A percentile compares a stretch with the other conserved stretches of the same genome.
These are phyloP conservation scores for Scheffersomyces quercinus DNA, from an alignment of 1,139 yeast species.

Conservation along the genomic window DNA sequence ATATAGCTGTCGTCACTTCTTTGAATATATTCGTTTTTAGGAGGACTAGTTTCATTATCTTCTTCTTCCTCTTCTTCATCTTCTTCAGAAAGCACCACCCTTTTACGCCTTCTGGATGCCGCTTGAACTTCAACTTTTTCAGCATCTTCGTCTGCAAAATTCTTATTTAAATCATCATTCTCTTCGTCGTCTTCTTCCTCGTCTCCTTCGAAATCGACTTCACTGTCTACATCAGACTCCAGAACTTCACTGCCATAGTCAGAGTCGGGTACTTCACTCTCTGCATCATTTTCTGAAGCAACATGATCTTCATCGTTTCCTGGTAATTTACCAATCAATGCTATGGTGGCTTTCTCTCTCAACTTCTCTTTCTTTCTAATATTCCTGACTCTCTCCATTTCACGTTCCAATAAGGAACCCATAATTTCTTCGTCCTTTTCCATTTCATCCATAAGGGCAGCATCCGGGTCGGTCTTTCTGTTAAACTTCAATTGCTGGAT, in stretches of 20 bases:
- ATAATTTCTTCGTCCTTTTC: conserved; percentile 44
- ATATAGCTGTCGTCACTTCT: conserved; percentile 37
- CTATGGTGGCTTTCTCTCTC: conserved; percentile 38
- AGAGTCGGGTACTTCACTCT: conserved; percentile 22
- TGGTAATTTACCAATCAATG: conserved; percentile 20
- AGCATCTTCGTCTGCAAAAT: not conserved
- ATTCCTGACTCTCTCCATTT: conserved; percentile 53
- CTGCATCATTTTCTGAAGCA: conserved; percentile 16
- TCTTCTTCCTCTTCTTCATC: conserved; percentile 19
- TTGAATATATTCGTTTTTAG: conserved; percentile 17
- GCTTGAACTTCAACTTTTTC: conserved; percentile 2
- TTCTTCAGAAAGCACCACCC: conserved; percentile 12
- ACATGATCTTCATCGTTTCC: conserved; percentile 15
- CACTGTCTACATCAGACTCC: conserved; percentile 18
- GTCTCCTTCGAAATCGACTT: conserved; percentile 19
- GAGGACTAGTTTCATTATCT: conserved; percentile 20
- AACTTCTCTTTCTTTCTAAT: conserved; percentile 53
- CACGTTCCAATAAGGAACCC: conserved; percentile 60
- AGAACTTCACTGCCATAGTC: conserved; percentile 23
- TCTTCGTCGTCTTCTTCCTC: conserved; percentile 15
- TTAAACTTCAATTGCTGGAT: conserved; percentile 33
- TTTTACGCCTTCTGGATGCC: conserved; percentile 10
- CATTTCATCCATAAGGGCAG: conserved; percentile 33
- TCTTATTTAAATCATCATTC: conserved; percentile 3
- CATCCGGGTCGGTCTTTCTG: conserved; percentile 28